phyloP scores from a whole-genome alignment of 495 filamentous ascomycete species.

The Neurospora sp. region DNA sequence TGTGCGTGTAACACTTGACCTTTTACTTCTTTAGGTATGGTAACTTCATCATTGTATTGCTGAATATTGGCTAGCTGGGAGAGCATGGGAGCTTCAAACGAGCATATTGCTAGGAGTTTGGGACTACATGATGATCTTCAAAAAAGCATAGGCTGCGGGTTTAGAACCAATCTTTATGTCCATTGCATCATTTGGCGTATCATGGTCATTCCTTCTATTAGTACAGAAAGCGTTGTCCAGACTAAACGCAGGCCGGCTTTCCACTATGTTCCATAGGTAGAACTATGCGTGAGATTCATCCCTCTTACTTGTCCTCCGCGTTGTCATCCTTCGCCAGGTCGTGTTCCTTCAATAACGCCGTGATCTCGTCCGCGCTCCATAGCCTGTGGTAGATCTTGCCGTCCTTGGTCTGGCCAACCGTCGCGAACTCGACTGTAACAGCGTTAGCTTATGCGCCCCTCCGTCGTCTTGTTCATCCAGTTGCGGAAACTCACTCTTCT shows the following conservation, averaged over 20 bases:
- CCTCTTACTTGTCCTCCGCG: slow-evolving; percentile 49
- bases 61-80: background rate
- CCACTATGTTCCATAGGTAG: background rate
- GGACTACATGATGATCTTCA: background rate
- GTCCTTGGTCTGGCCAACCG: slow-evolving; percentile 86
- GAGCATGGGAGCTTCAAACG: background rate
- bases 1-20: background rate
- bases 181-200: background rate
- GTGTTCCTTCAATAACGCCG: slow-evolving; percentile 85
- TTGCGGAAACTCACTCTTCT: slow-evolving; percentile 63
- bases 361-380: slow-evolving; percentile 96
- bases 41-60: background rate
- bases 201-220: slow-evolving; percentile 11
- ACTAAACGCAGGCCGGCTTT: slow-evolving; percentile 7
- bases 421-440: slow-evolving; percentile 85
- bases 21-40: background rate
- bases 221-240: slow-evolving; percentile 18
- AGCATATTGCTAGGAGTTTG: slow-evolving; percentile 3
- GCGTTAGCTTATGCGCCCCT: no score
- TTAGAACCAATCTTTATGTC: slow-evolving; percentile 1
- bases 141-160: background rate
- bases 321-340: slow-evolving; percentile 83
- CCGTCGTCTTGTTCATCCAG: no score
- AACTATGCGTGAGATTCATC: background rate
- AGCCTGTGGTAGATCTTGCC: slow-evolving; percentile 96